Conservation (phyloP, 139 green algal genomes). For the Choricystis sp. region DNA sequence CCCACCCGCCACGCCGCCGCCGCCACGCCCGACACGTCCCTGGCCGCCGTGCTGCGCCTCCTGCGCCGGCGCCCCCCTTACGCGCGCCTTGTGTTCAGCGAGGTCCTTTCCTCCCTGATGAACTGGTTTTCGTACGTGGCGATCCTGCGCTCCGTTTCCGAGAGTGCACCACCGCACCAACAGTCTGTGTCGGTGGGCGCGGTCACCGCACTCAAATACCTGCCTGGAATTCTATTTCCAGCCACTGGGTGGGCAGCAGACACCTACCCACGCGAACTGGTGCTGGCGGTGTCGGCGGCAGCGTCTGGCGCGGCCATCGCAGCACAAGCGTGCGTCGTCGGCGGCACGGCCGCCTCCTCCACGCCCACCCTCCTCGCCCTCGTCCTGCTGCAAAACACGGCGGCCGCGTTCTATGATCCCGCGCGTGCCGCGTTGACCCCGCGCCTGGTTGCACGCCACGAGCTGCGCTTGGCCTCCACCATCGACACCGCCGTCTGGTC, state of each 20-base stretch:
- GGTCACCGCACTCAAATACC: not conserved
- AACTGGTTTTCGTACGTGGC: not conserved
- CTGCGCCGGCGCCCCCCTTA: not conserved
- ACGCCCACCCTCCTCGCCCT: slow-evolving; percentile 6
- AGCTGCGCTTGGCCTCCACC: slow-evolving; percentile 28
- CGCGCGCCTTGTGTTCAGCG: not conserved
- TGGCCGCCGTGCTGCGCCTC: not conserved
- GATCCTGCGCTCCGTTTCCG: not conserved
- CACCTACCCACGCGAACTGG: not conserved
- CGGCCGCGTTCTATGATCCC: slow-evolving; percentile 22
- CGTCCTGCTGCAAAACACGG: slow-evolving; percentile 18
- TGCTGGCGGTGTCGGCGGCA: not conserved
- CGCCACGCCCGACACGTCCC: too few species aligned
- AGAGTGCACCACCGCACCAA: not conserved
- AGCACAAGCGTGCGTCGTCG: not conserved
- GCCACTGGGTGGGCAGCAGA: not conserved
- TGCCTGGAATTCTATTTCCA: not conserved
- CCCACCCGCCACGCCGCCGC: too few species aligned
- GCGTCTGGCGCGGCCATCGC: not conserved
- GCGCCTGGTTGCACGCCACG: slow-evolving; percentile 12
- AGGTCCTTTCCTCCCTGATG: not conserved
- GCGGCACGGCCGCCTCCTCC: not conserved
- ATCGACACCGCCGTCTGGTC: slow-evolving; percentile 27
- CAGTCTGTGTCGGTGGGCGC: not conserved
- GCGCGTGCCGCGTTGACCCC: slow-evolving; percentile 16